Base-by-base conservation (phyloP, 1,284 basidiomycete genomes). In the Mycena citricolor region DNA sequence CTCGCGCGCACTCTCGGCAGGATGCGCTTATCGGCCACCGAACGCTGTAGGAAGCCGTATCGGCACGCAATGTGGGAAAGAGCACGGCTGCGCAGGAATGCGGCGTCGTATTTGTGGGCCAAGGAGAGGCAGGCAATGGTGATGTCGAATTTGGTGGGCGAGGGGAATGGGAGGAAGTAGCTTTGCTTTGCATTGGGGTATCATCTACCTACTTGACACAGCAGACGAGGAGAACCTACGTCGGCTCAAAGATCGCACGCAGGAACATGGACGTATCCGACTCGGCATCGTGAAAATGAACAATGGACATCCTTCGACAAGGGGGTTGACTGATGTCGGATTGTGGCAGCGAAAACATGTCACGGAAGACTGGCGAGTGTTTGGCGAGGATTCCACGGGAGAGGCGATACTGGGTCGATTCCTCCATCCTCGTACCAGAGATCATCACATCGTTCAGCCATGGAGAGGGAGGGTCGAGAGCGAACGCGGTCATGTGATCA, bases 271-370 rank as follows among this genome's bases (percentile, higher is more conserved):
- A 39, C 8, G 32, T 36, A 7, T 51, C 49, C 3, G 22, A 30
- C 2, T 51, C 28, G 31, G 45, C 31, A 42, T 59, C 56, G 5
- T 35, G 31, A 2, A 56, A 47, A 7, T 35, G 32, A 1, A 59
- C 44, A 4, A 57, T 10, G 42, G 42, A 28, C 50, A 52, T 1
- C 34, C 42, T 21, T 48, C 50, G 4, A 52, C 30, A 11, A 25
- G 25, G 10, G 17, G 26, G 32, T 34, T 22, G 19, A 42, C 39
- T 2, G 33, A 21, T 11, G 49, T 32, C 16, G 52, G 49, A 13
- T 16, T 35, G 42, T 3, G 52, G 57, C 24, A 60, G 20, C 4
- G 45, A 44, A 36, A 59, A 54, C 47, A 59, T 55, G 29, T 57
- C 55, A 8, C 20, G 37, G 30, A 60, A 58, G 4, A 55, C 44